phyloP scores from a whole-genome alignment of 2,329 filamentous ascomycete genomes.

The Aspergillus brasiliensis region DNA sequence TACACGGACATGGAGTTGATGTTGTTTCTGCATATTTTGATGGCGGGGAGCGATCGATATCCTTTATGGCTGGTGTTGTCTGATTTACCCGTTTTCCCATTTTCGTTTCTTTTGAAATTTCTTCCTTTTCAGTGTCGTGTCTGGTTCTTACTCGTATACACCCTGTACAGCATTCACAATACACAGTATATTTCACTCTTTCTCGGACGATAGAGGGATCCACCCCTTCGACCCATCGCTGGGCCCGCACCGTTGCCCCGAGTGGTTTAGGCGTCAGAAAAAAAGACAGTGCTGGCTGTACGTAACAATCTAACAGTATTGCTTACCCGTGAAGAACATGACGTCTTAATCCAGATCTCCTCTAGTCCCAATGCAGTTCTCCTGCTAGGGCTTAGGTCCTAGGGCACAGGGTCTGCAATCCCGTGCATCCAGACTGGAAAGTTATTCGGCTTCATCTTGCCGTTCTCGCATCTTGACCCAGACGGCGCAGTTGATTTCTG shows the following conservation, averaged over 20 bases:
- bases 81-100: not conserved
- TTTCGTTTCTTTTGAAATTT: not conserved
- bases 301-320: no score
- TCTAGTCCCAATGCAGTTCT: not conserved
- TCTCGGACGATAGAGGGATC: not conserved
- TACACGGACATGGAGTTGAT: slow-evolving; percentile 23
- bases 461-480: not conserved
- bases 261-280: no score
- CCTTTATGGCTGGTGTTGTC: slow-evolving; percentile 10
- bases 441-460: not conserved
- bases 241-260: no score
- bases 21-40: slow-evolving; percentile 17
- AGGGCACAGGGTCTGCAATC: slow-evolving; percentile 23
- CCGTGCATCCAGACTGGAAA: not conserved
- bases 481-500: not conserved
- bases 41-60: slow-evolving; percentile 10
- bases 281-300: not conserved
- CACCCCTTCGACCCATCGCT: no score
- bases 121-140: not conserved
- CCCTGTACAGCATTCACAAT: not conserved
- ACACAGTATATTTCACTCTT: not conserved
- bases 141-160: not conserved
- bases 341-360: slow-evolving; percentile 3
- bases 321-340: slow-evolving; percentile 1
- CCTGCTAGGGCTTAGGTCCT: slow-evolving; percentile 28